Conservation (phyloP, 2,329 filamentous ascomycete species). For the Geosmithia morbida region DNA sequence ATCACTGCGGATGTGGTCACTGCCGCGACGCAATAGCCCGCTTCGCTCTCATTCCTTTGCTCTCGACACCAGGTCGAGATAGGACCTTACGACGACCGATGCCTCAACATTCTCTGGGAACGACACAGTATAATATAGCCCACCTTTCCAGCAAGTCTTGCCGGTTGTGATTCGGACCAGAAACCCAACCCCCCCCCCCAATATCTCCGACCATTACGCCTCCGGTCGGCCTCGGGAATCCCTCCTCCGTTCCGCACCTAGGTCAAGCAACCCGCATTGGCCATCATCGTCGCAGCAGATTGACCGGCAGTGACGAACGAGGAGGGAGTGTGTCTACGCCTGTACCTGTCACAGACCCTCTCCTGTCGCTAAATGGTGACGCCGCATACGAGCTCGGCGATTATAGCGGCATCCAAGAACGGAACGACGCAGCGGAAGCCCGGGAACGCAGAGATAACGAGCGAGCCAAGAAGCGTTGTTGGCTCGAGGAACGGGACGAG, state of each 20-base stretch:
- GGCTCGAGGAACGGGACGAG: conserved; percentile 61
- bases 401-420: conserved; percentile 17
- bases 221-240: conserved; percentile 13
- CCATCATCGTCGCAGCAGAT: conserved; percentile 7
- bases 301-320: conserved; percentile 14
- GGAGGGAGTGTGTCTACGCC: conserved; percentile 15
- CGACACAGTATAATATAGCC: too few species aligned
- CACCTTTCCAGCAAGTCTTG: too few species aligned
- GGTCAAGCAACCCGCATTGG: conserved; percentile 8
- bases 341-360: neutral
- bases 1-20: too few species aligned
- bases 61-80: too few species aligned
- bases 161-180: neutral
- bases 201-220: conserved; percentile 17
- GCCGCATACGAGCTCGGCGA: conserved; percentile 26
- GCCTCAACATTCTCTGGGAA: too few species aligned
- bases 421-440: conserved; percentile 13
- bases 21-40: too few species aligned
- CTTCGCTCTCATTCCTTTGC: neutral
- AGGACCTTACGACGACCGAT: too few species aligned
- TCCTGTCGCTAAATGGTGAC: conserved; percentile 1
- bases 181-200: neutral
- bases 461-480: conserved; percentile 48
- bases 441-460: conserved; percentile 24
- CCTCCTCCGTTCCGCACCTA: conserved; percentile 22